phyloP scores from a whole-genome alignment of 441 rosid species.

The Eruca vesicaria region DNA sequence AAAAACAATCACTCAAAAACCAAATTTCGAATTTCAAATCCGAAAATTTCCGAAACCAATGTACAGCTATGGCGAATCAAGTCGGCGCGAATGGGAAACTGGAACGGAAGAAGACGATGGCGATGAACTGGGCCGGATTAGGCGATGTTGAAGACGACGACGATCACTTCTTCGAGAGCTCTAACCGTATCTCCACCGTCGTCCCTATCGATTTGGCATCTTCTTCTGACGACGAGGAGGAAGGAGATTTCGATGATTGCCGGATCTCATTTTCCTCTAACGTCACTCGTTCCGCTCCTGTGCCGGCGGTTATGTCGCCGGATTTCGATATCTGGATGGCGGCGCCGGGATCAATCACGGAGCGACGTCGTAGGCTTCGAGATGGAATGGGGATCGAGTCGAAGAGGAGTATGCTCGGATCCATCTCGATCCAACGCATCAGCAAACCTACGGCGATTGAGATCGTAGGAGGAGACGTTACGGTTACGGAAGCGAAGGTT shows the following conservation, averaged over 20 bases:
- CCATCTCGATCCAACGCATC: conserved; percentile 35
- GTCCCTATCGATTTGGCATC: conserved; percentile 54
- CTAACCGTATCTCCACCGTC: conserved; percentile 50
- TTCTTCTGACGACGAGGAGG: conserved; percentile 64
- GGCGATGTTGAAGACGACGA: conserved; percentile 59
- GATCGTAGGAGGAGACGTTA: background rate
- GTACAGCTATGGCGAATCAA: conserved; percentile 38
- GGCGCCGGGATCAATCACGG: conserved; percentile 74
- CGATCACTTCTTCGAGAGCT: conserved; percentile 62
- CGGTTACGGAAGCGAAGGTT: background rate
- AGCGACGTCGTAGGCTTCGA: conserved; percentile 68
- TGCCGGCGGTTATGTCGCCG: conserved; percentile 41
- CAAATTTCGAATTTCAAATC: background rate
- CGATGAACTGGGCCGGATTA: conserved; percentile 74
- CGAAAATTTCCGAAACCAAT: conserved; percentile 3
- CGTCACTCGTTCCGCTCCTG: conserved; percentile 20
- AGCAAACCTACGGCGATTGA: background rate
- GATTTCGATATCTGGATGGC: conserved; percentile 84
- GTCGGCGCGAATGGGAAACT: conserved; percentile 22
- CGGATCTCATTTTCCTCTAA: conserved; percentile 64
- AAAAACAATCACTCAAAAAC: conserved; percentile 16
- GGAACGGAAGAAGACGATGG: conserved; percentile 56
- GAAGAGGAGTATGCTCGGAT: conserved; percentile 41
- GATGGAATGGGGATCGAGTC: conserved; percentile 71
- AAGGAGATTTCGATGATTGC: conserved; percentile 60